Base-by-base conservation (phyloP, 208 protist genomes). In the Wallacemonas sp. region DNA sequence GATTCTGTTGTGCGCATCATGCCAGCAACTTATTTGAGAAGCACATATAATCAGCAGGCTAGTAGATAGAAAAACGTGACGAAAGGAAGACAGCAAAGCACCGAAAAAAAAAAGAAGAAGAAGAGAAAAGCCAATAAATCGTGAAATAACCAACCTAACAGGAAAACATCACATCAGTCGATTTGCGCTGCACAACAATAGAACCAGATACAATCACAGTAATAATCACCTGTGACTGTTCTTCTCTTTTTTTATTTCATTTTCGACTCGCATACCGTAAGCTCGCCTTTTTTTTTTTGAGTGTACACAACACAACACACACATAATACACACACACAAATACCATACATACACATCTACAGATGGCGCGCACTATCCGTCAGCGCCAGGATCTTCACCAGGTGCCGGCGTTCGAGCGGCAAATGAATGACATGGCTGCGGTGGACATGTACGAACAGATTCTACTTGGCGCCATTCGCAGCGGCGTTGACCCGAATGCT, bases 401-500 rank as follows among this genome's bases (percentile, higher is more conserved):
- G 12, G 78, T 74, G 12, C 71, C 75, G 15, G 65, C 63, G 2
- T 69, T 87, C 5, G 85, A 94, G 77, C 84, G 90, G 22, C 76
- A 77, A 49, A 86, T 96, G 71, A 82, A 80, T 9, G 90, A 96
- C 59, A 61, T 92, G 33, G 65, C 79, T 0, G 90, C 87, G 1
- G 45, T 73, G 11, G 87, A 94, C 30, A 51, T 88, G 19, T 96
- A 96, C 70, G 90, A 96, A 56, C 86, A 94, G 62, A 76, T 90
- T 28, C 71, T 93, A 30, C 75, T 96, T 1, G 82, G 70, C 11
- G 81, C 65, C 62, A 79, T 94, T 38, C 87, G 87, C 36, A 81
- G 44, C 62, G 90, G 85, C 17, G 44, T 54, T 3, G 79, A 94
- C 58, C 86, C 86, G 12, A 94, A 96, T 63, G 88, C 77, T 4